Base-by-base conservation (phyloP, 176 grass and related monocot genomes). In the Rhynchospora tenuis region DNA sequence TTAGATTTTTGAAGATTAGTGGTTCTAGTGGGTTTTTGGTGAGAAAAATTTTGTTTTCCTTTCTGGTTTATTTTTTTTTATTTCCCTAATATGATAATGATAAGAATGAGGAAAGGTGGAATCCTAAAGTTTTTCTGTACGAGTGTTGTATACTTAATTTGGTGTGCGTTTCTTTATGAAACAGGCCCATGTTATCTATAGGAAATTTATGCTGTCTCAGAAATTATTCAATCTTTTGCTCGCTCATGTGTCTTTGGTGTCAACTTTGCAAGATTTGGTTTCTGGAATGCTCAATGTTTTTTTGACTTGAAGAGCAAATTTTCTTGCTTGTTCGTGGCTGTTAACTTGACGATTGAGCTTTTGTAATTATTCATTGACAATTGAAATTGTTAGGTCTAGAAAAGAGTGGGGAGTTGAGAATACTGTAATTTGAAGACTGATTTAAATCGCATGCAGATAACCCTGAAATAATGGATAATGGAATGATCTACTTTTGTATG, bases 1-100 rank as follows among this genome's bases (percentile, higher is more conserved):
- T 73, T 86, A 22, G 16, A 4, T 29, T 14, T 19, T 29, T 66
- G 66, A 13, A 65, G 24, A n/a, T 44, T 2, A 64, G 19, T 82
- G 80, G 8, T 77, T 13, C 56, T 19, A 77, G 26, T 54, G 13
- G 22, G 9, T 68, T 82, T 15, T 82, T 33, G 61, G 19, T 68
- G 59, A 65, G 56, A 42, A 17, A 68, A 29, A 27, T 82, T 82
- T 82, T 67, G 44, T 65, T 51, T 64, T 77, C 29, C 67, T 54
- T 46, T 43, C 20, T 52, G 17, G 71, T 44, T 48, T 65, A 26
- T 31, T 14, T 70, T 70, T 42, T 31, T 14, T 70, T 70, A 70
- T 81, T 13, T 17, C 46, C 19, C 43, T 17, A n/a, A 51, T 9
- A 65, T 19, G 44, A 15, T 51, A 64, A 64, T 27, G n/a, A 81